phyloP scores from a whole-genome alignment of 805 yeast genomes.

The Zygosaccharomyces lentus region DNA sequence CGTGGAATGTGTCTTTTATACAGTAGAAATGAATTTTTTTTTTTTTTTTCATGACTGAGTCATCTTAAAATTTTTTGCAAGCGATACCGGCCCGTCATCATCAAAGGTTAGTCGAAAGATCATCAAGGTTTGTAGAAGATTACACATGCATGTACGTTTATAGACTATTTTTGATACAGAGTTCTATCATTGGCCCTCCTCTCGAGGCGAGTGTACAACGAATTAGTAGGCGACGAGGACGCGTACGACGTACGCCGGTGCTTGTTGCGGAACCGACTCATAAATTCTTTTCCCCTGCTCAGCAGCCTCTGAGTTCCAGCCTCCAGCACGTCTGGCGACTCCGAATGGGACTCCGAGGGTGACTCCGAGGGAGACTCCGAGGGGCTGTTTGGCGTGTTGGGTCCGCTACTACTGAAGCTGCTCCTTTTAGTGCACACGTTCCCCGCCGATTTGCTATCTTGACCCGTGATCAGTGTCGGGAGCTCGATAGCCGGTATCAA shows the following conservation, averaged over 20 bases:
- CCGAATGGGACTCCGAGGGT: background rate
- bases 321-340: conserved; percentile 1
- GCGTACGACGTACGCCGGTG: conserved; percentile 7
- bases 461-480: background rate
- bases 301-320: conserved; percentile 11
- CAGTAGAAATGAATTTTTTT: background rate
- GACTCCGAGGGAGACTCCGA: background rate
- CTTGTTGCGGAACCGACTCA: conserved; percentile 10
- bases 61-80: conserved; percentile 1
- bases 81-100: conserved; percentile 6
- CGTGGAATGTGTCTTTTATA: background rate
- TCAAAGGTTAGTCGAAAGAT: background rate
- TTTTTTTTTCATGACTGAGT: conserved; percentile 6
- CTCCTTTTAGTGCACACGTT: conserved; percentile 3
- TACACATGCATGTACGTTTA: background rate
- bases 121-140: background rate
- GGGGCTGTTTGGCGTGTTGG: conserved; percentile 6
- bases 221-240: conserved; percentile 6
- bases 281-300: conserved; percentile 10
- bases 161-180: conserved; percentile 1
- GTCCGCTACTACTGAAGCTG: conserved; percentile 2
- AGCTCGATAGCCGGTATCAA: background rate
- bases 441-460: background rate
- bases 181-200: conserved; percentile 7
- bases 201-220: conserved; percentile 3